These are phyloP conservation scores for Coniochaeta ligniaria DNA, from an alignment of 2,329 filamentous ascomycete genomes.

Conservation along the genomic window DNA sequence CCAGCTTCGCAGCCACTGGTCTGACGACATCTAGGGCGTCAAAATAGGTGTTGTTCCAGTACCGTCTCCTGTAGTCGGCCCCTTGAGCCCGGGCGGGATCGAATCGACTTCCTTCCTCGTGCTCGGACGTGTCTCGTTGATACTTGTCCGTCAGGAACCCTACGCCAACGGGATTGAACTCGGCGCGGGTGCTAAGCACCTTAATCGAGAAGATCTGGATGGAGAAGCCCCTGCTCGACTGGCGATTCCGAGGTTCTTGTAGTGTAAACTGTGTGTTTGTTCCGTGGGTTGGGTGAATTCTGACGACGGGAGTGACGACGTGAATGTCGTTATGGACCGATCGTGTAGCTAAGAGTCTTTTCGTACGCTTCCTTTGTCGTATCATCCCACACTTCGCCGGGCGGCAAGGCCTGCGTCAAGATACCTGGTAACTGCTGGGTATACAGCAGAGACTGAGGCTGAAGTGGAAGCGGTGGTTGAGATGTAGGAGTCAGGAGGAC, in stretches of 20 bases:
- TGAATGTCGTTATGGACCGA: slow-evolving; percentile 16
- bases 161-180: slow-evolving; percentile 34
- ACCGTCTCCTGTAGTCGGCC: neutral
- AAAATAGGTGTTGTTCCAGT: slow-evolving; percentile 1
- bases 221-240: too few species aligned
- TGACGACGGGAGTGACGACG: too few species aligned
- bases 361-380: slow-evolving; percentile 18
- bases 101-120: slow-evolving; percentile 26
- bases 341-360: slow-evolving; percentile 17
- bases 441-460: too few species aligned
- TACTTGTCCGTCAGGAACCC: slow-evolving; percentile 35
- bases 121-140: slow-evolving; percentile 10
- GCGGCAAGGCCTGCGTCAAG: slow-evolving; percentile 11
- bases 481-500: too few species aligned
- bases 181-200: neutral
- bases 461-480: too few species aligned
- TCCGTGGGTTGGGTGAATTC: too few species aligned
- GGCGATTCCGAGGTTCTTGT: too few species aligned
- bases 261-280: too few species aligned
- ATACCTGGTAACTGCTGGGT: too few species aligned
- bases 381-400: slow-evolving; percentile 13
- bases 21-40: slow-evolving; percentile 56
- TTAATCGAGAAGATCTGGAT: neutral
- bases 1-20: slow-evolving; percentile 52
- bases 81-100: slow-evolving; percentile 31